Base-by-base conservation (phyloP, 2,329 filamentous ascomycete species). In the Monosporascus sp. region DNA sequence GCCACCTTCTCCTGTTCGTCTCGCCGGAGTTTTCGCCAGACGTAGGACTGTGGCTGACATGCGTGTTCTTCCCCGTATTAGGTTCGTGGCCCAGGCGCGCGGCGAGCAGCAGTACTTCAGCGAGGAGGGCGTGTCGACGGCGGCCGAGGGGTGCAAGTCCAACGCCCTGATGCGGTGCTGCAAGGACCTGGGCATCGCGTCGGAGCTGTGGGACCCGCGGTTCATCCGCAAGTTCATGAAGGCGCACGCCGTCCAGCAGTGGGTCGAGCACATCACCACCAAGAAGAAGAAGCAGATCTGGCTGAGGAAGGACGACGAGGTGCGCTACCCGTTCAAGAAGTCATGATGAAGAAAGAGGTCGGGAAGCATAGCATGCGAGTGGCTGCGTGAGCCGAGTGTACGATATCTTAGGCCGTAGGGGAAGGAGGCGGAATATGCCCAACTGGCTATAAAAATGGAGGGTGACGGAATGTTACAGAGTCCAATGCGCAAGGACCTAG, bases 151-250 rank as follows among this genome's bases (percentile, higher is more conserved):
- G 50, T 96, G 91, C 80, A 97, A 97, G 74, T 96, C 91, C 58
- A 99, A 99, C 68, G 94, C 94, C 14, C 79, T 99, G 60, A 95
- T 97, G 85, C 89, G 94, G 54, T 97, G 93, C 80, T 97, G 94
- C 78, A 99, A 99, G 76, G 94, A 99, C 70, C 75, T 99, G 35
- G 94, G 94, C 37, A 88, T 99, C 59, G 94, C 90, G 1, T 92
- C 88, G 59, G 94, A 99, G 73, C 81, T 99, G 20, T 99, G 94
- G 94, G 94, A 99, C 74, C 94, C 94, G 37, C 78, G 89, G 52
- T 99, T 88, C 74, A 90, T 97, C 60, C 83, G 89, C 63, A 82
- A 81, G 62, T 99, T 90, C 75, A 88, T 88, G 77, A 84, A 83
- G 63, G 75, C 85, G 62, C 75, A 88, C 66, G 86, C 85, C 52